A percentile compares a stretch with the other conserved stretches of the same genome.
These are phyloP conservation scores for Neoascochyta sp. DNA, from an alignment of 2,329 filamentous ascomycete species.

Conservation along the genomic window DNA sequence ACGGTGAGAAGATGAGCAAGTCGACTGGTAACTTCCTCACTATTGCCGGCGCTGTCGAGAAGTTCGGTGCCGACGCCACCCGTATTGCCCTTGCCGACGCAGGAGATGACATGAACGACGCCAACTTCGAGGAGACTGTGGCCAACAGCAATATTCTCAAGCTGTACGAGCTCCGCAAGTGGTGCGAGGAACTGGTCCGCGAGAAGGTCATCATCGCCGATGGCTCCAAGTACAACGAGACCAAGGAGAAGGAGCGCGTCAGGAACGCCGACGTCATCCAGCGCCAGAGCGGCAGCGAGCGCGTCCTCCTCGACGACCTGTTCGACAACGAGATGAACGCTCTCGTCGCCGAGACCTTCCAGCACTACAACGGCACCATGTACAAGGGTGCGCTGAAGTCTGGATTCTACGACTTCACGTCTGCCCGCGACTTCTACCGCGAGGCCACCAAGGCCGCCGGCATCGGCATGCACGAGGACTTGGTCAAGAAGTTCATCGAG, in stretches of 20 bases:
- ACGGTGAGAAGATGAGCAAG: conserved; percentile 98
- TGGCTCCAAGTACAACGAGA: conserved; percentile 42
- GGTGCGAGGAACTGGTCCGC: conserved; percentile 81
- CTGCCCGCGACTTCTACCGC: conserved; percentile 84
- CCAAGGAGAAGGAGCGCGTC: conserved; percentile 42
- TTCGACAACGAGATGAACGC: conserved; percentile 93
- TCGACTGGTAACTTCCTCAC: conserved; percentile 97
- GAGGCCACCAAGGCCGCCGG: conserved; percentile 73
- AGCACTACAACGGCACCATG: conserved; percentile 62
- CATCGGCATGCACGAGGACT: conserved; percentile 80
- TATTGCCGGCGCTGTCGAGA: conserved; percentile 75
- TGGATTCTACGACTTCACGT: conserved; percentile 85
- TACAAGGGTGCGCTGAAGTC: conserved; percentile 47
- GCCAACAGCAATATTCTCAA: conserved; percentile 89
- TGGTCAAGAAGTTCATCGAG: conserved; percentile 77
- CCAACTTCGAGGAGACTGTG: conserved; percentile 94
- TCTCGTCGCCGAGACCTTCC: conserved; percentile 71
- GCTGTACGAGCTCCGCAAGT: conserved; percentile 78
- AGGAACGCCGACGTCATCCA: conserved; percentile 59
- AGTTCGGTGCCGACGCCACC: conserved; percentile 91
- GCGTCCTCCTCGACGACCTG: conserved; percentile 77
- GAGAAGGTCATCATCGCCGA: conserved; percentile 51
- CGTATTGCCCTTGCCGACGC: conserved; percentile 90
- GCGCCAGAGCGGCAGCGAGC: conserved; percentile 62
- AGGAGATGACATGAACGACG: conserved; percentile 89